Evolutionary conservation across 352 stramenopile species (phyloP).

Genomic region (Phytopythium delawarense): DNA sequence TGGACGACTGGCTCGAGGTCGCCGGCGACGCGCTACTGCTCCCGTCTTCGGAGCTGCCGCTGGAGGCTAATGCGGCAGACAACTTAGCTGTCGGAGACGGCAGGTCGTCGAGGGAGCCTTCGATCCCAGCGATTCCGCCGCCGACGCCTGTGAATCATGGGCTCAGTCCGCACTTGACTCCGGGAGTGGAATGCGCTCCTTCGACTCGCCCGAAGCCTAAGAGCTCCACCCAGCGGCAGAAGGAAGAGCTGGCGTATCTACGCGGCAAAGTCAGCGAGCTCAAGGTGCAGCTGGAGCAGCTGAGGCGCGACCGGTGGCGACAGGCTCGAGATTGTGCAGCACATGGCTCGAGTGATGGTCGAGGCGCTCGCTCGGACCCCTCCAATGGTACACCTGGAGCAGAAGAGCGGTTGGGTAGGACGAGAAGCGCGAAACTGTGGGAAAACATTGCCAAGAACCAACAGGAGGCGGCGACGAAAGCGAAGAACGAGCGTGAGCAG

Average conservation of each 20-base stretch:
- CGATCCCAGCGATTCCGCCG: too few relatives aligned
- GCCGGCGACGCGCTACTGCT: neutral
- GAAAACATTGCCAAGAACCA: slow-evolving; percentile 25
- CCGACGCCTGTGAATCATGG: neutral
- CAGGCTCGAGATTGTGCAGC: neutral
- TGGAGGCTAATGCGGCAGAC: neutral
- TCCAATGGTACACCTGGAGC: neutral
- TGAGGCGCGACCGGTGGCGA: slow-evolving; percentile 4
- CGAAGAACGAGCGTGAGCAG: slow-evolving; percentile 27
- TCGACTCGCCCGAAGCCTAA: slow-evolving; percentile 15
- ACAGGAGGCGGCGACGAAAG: slow-evolving; percentile 14
- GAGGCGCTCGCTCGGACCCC: neutral
- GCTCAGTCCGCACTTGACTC: neutral
- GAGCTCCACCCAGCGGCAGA: slow-evolving; percentile 30
- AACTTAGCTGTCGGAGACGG: too few relatives aligned
- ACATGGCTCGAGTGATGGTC: neutral
- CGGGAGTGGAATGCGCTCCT: neutral
- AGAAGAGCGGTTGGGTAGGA: neutral
- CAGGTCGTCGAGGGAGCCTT: too few relatives aligned
- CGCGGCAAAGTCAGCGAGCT: slow-evolving; percentile 25
- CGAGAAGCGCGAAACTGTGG: slow-evolving; percentile 13
- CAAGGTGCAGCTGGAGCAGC: slow-evolving; percentile 15
- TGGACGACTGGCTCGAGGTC: slow-evolving; percentile 21
- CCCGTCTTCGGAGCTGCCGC: too few relatives aligned
- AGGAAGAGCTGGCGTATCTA: slow-evolving; percentile 30